A percentile compares a stretch with the other conserved stretches of the same genome.
phyloP scores from a whole-genome alignment of 768 basidiomycete species.

The Saitozyma podzolica region DNA sequence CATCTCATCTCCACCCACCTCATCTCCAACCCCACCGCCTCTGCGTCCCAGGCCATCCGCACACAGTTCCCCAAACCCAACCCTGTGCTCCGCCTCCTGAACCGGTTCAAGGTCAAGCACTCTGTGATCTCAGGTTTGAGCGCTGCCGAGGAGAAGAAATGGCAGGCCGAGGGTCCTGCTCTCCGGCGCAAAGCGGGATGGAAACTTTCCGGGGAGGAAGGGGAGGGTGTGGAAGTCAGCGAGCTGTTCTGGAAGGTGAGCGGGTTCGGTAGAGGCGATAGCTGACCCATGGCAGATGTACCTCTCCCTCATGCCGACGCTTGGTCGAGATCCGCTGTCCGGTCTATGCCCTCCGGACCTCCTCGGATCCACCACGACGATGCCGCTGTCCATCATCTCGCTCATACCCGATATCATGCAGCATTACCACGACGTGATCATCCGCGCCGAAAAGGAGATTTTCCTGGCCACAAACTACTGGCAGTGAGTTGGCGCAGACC shows the following conservation, averaged over 20 bases:
- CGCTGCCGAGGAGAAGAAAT: conserved; percentile 26
- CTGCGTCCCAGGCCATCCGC: conserved; percentile 54
- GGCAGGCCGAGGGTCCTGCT: conserved; percentile 32
- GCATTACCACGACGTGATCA: conserved; percentile 66
- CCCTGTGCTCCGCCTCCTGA: conserved; percentile 37
- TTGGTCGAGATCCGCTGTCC: conserved; percentile 61
- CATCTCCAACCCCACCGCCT: conserved; percentile 52
- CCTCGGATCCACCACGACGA: conserved; percentile 64
- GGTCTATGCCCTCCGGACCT: conserved; percentile 65
- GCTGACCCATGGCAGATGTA: conserved; percentile 58
- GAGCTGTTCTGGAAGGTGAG: conserved; percentile 65
- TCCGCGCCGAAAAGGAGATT: conserved; percentile 65
- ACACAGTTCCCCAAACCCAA: conserved; percentile 55
- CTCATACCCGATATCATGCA: conserved; percentile 72
- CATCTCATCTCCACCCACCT: conserved; percentile 55
- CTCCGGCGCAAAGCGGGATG: conserved; percentile 48
- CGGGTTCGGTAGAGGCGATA: background rate
- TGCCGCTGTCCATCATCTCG: conserved; percentile 65
- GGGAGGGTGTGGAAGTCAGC: conserved; percentile 60
- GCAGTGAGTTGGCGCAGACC: conserved; percentile 46
- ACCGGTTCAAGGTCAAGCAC: conserved; percentile 52
- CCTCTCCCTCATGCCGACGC: conserved; percentile 62
- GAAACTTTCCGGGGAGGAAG: conserved; percentile 44
- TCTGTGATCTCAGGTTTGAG: conserved; percentile 48
- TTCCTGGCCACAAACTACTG: conserved; percentile 68